These are phyloP conservation scores for Blastocystis sp. DNA, from an alignment of 352 stramenopile species.

Conservation along the genomic window DNA sequence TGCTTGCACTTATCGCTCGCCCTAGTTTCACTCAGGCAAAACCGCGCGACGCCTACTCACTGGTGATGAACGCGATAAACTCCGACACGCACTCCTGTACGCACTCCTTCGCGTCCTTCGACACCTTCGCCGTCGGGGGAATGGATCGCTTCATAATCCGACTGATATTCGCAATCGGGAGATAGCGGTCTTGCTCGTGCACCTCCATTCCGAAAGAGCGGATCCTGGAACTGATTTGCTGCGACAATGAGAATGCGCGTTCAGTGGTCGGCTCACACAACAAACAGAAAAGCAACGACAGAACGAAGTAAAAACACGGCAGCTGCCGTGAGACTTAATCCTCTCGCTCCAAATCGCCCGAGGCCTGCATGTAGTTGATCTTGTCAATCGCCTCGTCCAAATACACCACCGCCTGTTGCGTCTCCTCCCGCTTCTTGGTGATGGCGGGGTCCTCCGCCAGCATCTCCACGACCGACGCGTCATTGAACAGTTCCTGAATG, in stretches of 20 bases:
- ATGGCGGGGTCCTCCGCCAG: conserved; percentile 42
- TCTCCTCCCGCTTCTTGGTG: conserved; percentile 40
- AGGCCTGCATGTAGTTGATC: conserved; percentile 37
- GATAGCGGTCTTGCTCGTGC: conserved; percentile 91
- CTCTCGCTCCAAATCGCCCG: not conserved
- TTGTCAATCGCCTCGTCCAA: conserved; percentile 51
- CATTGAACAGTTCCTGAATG: not conserved
- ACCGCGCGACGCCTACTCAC: conserved; percentile 71
- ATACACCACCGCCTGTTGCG: conserved; percentile 35
- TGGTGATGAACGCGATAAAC: conserved; percentile 99
- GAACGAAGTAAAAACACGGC: not conserved
- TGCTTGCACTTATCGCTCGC: conserved; percentile 98
- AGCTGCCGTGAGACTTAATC: not conserved
- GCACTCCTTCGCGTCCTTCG: conserved; percentile 98
- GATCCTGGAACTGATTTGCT: not conserved
- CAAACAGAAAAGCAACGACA: not conserved
- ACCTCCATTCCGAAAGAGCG: conserved; percentile 75
- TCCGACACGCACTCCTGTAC: conserved; percentile 99
- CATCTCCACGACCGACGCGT: conserved; percentile 34
- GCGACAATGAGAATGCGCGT: not conserved
- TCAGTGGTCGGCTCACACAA: not conserved
- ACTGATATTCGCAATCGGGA: conserved; percentile 97
- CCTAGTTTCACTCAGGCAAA: conserved; percentile 71
- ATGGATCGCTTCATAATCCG: conserved; percentile 98
- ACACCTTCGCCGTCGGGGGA: conserved; percentile 95